Percentiles rank a stretch among this genome's conserved stretches.
Conservation (phyloP, 495 filamentous ascomycete genomes). For the Chaetomium fimeti region DNA sequence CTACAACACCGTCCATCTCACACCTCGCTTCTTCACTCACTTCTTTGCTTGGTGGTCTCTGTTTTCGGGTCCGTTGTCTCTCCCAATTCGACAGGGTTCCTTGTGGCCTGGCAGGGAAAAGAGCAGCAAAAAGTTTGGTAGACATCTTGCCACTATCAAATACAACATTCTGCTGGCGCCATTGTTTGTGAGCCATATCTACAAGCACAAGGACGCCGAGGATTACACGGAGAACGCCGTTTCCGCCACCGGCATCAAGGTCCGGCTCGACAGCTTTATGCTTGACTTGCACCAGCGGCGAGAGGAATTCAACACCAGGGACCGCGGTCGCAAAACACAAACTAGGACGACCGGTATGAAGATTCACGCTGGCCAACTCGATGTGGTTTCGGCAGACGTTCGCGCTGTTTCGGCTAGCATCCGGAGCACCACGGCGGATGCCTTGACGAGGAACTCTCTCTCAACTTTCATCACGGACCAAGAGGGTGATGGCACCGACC, state of each 20-base stretch:
- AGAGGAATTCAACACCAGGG: slow-evolving; percentile 81
- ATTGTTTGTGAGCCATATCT: slow-evolving; percentile 91
- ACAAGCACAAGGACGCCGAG: slow-evolving; percentile 95
- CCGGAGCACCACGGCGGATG: slow-evolving; percentile 68
- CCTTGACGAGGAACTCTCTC: slow-evolving; percentile 62
- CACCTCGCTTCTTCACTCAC: slow-evolving; percentile 93
- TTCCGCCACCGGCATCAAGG: slow-evolving; percentile 89
- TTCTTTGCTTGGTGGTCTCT: slow-evolving; percentile 98
- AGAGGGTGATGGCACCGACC: slow-evolving; percentile 55
- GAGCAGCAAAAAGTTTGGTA: slow-evolving; percentile 96
- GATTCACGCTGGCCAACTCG: slow-evolving; percentile 88
- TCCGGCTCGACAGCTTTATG: slow-evolving; percentile 91
- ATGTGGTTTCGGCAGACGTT: slow-evolving; percentile 89
- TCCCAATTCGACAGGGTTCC: slow-evolving; percentile 87
- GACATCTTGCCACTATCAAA: slow-evolving; percentile 95
- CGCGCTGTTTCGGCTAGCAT: slow-evolving; percentile 92
- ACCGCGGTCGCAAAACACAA: slow-evolving; percentile 67
- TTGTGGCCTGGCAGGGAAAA: slow-evolving; percentile 91
- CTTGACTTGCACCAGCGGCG: slow-evolving; percentile 92
- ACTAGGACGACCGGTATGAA: slow-evolving; percentile 86
- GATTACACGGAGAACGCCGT: slow-evolving; percentile 77
- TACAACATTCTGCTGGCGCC: slow-evolving; percentile 92
- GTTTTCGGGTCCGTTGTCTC: slow-evolving; percentile 90
- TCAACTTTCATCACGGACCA: slow-evolving; percentile 50
- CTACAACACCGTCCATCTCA: slow-evolving; percentile 93